Evolutionary conservation across 2,329 filamentous ascomycete species (phyloP).

Genomic region (Beauveria brongniartii): DNA sequence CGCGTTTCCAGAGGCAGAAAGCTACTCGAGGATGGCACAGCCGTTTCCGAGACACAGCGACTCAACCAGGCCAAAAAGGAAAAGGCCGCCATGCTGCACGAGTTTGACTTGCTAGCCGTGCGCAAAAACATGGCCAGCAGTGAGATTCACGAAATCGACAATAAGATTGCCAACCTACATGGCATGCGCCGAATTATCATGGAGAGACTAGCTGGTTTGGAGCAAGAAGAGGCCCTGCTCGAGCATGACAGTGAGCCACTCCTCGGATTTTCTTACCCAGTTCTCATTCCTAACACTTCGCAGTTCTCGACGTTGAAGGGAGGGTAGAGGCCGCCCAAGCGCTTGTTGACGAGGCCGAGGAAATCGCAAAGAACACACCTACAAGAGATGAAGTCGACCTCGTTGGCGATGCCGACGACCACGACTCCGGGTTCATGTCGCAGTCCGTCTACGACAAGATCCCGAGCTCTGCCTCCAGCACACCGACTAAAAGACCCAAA

Average conservation of each 20-base stretch:
- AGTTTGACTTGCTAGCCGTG: slow-evolving; percentile 82
- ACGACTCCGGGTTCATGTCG: slow-evolving; percentile 72
- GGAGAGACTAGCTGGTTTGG: slow-evolving; percentile 74
- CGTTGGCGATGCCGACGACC: slow-evolving; percentile 41
- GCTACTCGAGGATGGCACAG: slow-evolving; percentile 58
- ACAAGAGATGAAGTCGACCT: slow-evolving; percentile 47
- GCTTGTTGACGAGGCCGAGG: slow-evolving; percentile 50
- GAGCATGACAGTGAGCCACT: slow-evolving; percentile 71
- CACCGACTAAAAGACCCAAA: slow-evolving; percentile 40
- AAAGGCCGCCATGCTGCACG: slow-evolving; percentile 69
- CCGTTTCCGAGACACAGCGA: slow-evolving; percentile 46
- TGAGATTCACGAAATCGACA: slow-evolving; percentile 94
- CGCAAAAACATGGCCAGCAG: slow-evolving; percentile 96
- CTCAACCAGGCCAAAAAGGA: slow-evolving; percentile 72
- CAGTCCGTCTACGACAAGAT: slow-evolving; percentile 96
- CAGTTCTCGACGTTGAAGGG: slow-evolving; percentile 55
- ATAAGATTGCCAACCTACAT: slow-evolving; percentile 87
- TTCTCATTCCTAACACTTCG: slow-evolving; percentile 22
- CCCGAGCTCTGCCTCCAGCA: slow-evolving; percentile 45
- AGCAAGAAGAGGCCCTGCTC: slow-evolving; percentile 82
- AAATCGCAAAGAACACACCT: slow-evolving; percentile 43
- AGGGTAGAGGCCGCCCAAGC: slow-evolving; percentile 55
- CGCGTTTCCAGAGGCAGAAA: slow-evolving; percentile 69
- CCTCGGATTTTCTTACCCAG: background rate
- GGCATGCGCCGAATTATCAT: slow-evolving; percentile 89